These are phyloP conservation scores for Reutealis trisperma DNA, from an alignment of 345 rosid genomes.

Conservation along the genomic window DNA sequence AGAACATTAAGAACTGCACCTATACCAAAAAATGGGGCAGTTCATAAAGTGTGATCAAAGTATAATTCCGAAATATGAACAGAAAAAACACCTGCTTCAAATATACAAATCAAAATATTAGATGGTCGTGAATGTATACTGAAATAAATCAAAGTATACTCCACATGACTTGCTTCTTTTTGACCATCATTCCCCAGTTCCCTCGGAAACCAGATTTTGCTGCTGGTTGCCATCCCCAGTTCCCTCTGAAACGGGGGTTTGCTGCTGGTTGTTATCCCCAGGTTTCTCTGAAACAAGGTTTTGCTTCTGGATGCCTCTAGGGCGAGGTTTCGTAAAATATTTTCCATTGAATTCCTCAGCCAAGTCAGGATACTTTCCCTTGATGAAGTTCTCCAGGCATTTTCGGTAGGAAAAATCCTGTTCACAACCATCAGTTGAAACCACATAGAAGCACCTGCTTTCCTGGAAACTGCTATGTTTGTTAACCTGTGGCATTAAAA, in stretches of 20 bases:
- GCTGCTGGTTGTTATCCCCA: neutral
- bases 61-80: neutral
- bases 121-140: neutral
- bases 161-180: neutral
- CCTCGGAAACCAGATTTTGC: neutral
- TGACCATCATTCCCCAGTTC: neutral
- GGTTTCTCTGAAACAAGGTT: conserved; percentile 35
- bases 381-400: conserved; percentile 59
- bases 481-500: conserved; percentile 52
- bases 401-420: conserved; percentile 85
- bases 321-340: conserved; percentile 52
- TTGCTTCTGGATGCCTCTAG: conserved; percentile 41
- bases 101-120: conserved; percentile 41
- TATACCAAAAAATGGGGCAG: neutral
- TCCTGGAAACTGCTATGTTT: conserved; percentile 59
- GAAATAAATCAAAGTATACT: too few species aligned
- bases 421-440: conserved; percentile 62
- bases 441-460: conserved; percentile 73
- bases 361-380: conserved; percentile 56
- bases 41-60: neutral
- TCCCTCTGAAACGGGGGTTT: neutral
- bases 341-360: conserved; percentile 64
- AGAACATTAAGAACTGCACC: conserved; percentile 17
- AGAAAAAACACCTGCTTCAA: conserved; percentile 21
- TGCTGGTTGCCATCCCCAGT: neutral